Evolutionary conservation across 1,139 yeast genomes (phyloP).

Genomic region (Blastobotrys elegans): DNA sequence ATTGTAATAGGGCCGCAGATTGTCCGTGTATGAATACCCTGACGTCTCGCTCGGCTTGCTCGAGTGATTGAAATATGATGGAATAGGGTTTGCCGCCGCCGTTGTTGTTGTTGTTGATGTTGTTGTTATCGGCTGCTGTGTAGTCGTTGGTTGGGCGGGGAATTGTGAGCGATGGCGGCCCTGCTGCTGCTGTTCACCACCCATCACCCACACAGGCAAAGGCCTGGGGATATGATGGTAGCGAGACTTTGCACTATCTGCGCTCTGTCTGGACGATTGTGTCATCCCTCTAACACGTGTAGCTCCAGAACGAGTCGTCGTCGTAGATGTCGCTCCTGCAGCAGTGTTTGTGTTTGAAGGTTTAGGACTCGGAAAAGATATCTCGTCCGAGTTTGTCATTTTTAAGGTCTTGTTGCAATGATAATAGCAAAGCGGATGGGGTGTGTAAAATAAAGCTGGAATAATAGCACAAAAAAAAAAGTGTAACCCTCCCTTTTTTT

Average conservation of each 20-base stretch:
- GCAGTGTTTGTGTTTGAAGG: not conserved
- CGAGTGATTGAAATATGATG: conserved; percentile 4
- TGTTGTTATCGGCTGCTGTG: not conserved
- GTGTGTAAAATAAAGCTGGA: too few relatives aligned
- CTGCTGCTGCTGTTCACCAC: conserved; percentile 4
- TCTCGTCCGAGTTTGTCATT: conserved; percentile 9
- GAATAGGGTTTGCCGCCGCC: conserved; percentile 2
- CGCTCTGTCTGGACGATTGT: conserved; percentile 7
- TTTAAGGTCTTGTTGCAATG: not conserved
- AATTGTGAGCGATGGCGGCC: not conserved
- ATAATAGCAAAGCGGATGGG: too few relatives aligned
- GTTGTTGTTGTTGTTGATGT: not conserved
- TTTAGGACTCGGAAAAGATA: conserved; percentile 11
- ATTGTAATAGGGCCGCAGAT: conserved; percentile 2
- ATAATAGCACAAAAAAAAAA: too few relatives aligned
- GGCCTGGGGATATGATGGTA: conserved; percentile 21
- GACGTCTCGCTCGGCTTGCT: conserved; percentile 1
- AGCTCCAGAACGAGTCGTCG: not conserved
- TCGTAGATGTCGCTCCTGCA: not conserved
- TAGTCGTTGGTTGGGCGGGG: too few relatives aligned
- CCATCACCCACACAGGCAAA: conserved; percentile 24
- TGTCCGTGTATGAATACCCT: not conserved
- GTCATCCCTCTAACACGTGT: conserved; percentile 13
- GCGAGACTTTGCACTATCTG: conserved; percentile 5
- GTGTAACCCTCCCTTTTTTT: too few relatives aligned